Evolutionary conservation across 2,329 filamentous ascomycete genomes (phyloP).

Genomic region (Fusarium decemcellulare): DNA sequence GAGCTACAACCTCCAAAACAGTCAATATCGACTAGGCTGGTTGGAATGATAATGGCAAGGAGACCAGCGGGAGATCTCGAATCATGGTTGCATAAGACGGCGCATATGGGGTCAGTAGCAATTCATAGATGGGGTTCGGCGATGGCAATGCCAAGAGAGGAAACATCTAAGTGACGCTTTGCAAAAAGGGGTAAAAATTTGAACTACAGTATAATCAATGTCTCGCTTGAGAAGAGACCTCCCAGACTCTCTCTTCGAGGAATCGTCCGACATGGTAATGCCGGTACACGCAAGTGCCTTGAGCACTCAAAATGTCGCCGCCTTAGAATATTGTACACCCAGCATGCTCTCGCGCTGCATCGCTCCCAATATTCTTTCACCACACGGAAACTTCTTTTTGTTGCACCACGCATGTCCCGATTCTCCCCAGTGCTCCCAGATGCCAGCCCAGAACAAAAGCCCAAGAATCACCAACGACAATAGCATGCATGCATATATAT

Average conservation of each 20-base stretch:
- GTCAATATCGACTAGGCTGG: slow-evolving; percentile 21
- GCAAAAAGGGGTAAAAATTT: slow-evolving; percentile 40
- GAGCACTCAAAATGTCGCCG: slow-evolving; percentile 35
- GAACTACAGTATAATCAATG: slow-evolving; percentile 38
- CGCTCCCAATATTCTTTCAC: slow-evolving; percentile 40
- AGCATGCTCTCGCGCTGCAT: slow-evolving; percentile 25
- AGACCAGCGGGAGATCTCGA: not conserved
- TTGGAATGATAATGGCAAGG: not conserved
- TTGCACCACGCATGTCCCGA: slow-evolving; percentile 37
- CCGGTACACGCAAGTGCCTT: slow-evolving; percentile 32
- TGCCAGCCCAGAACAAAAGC: slow-evolving; percentile 44
- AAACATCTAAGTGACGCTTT: not conserved
- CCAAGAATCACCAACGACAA: slow-evolving; percentile 45
- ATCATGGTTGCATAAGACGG: slow-evolving; percentile 41
- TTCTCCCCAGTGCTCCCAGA: slow-evolving; percentile 42
- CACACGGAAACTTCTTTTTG: slow-evolving; percentile 36
- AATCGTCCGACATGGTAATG: slow-evolving; percentile 33
- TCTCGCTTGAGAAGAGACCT: slow-evolving; percentile 32
- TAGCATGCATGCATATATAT: slow-evolving; percentile 29
- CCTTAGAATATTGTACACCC: slow-evolving; percentile 43
- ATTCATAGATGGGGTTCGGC: slow-evolving; percentile 10
- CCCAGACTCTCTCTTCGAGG: slow-evolving; percentile 32
- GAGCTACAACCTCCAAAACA: slow-evolving; percentile 41
- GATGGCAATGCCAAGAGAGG: slow-evolving; percentile 5
- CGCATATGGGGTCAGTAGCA: slow-evolving; percentile 32